Conservation (phyloP, 2,329 filamentous ascomycete genomes). For the Exophiala mesophila region DNA sequence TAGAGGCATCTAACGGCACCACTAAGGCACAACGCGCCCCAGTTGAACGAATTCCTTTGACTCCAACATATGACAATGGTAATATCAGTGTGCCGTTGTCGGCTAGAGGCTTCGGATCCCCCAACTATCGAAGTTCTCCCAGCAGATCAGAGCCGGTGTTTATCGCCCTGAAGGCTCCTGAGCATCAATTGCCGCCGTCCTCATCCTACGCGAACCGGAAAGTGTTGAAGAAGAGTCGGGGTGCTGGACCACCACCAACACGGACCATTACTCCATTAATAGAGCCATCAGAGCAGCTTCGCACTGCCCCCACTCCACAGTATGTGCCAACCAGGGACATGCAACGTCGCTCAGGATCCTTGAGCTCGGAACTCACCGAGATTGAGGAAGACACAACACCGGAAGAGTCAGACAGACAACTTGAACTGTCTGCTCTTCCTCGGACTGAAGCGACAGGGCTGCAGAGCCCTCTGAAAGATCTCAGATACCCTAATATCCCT, state of each 20-base stretch:
- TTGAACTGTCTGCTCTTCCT: constrained; percentile 22
- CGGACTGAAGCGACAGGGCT: constrained; percentile 24
- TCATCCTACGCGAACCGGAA: constrained; percentile 19
- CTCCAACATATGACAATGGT: constrained; percentile 28
- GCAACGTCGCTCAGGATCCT: constrained; percentile 10
- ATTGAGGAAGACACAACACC: constrained; percentile 24
- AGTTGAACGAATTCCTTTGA: constrained; percentile 30
- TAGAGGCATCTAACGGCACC: constrained; percentile 13
- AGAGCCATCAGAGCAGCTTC: constrained; percentile 9
- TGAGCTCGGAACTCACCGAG: constrained; percentile 30
- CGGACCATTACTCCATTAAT: constrained; percentile 1
- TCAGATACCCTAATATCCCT: constrained; percentile 26
- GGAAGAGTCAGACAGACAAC: constrained; percentile 18
- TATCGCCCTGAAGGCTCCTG: not conserved
- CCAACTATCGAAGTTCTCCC: not conserved
- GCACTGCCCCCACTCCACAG: constrained; percentile 7
- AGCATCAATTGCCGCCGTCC: constrained; percentile 19
- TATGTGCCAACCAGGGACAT: not conserved
- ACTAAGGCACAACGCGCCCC: constrained; percentile 32
- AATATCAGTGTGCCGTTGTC: constrained; percentile 13
- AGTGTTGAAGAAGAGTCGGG: constrained; percentile 13
- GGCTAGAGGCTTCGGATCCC: constrained; percentile 4
- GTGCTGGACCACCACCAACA: constrained; percentile 9
- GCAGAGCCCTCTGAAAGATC: constrained; percentile 20
- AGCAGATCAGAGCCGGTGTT: not conserved